These are phyloP conservation scores for Botrytis porri DNA, from an alignment of 2,329 filamentous ascomycete genomes.

Conservation along the genomic window DNA sequence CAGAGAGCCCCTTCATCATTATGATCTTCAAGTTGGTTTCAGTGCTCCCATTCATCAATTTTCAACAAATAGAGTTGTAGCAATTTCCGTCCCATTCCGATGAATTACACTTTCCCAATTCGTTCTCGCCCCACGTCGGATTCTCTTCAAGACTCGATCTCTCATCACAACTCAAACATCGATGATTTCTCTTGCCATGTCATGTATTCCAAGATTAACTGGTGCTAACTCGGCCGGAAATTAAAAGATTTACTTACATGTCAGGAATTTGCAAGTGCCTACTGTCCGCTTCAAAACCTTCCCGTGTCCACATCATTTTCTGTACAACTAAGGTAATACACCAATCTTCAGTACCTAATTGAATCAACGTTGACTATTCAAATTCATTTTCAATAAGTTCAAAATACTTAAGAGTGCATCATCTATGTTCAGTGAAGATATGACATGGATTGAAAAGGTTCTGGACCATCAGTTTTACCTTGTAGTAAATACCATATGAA, in stretches of 20 bases:
- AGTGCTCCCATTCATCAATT: background rate
- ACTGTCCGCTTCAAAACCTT: background rate
- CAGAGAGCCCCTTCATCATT: background rate
- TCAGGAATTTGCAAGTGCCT: background rate
- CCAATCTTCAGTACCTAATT: background rate
- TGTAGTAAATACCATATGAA: background rate
- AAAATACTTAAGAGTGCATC: background rate
- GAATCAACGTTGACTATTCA: background rate
- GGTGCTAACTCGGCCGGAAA: too few species aligned
- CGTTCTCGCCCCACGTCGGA: background rate
- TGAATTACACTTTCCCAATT: background rate
- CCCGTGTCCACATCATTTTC: background rate
- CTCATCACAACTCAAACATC: background rate
- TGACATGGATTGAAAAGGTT: background rate
- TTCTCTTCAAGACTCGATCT: background rate
- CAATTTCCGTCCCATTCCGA: background rate
- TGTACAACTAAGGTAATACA: too few species aligned
- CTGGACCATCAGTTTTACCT: background rate
- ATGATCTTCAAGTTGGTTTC: background rate
- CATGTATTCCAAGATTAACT: background rate
- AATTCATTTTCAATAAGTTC: background rate
- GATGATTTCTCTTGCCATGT: background rate
- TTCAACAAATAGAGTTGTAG: background rate
- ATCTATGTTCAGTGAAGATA: background rate
- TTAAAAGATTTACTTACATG: background rate